phyloP scores from a whole-genome alignment of 371 early-diverging fungal genomes.

The Rhizopus delemar region DNA sequence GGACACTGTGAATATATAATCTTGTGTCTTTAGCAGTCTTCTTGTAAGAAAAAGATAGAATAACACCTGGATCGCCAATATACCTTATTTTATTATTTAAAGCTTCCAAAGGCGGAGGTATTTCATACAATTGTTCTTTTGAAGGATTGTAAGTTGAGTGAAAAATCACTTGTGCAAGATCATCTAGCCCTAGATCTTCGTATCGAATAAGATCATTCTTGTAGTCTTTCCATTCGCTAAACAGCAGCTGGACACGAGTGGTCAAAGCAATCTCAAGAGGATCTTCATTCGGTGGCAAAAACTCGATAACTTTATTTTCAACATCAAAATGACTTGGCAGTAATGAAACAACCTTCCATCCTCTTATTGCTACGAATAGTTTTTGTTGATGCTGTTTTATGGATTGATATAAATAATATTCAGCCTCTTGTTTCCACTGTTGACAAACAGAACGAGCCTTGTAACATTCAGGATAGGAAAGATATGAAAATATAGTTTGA shows the following conservation, averaged over 20 bases:
- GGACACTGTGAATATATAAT: conserved; percentile 1
- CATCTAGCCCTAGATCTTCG: not conserved
- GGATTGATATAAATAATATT: conserved; percentile 23
- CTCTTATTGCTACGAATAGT: conserved; percentile 21
- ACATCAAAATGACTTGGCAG: conserved; percentile 15
- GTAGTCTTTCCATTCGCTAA: conserved; percentile 22
- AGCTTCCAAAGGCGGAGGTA: conserved; percentile 9
- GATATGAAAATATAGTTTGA: conserved; percentile 23
- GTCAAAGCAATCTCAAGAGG: not conserved
- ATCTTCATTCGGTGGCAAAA: conserved; percentile 15
- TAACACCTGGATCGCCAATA: conserved; percentile 36
- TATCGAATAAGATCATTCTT: not conserved
- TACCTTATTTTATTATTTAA: conserved; percentile 11
- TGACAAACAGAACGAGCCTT: conserved; percentile 28
- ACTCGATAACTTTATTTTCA: conserved; percentile 32
- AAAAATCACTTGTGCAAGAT: conserved; percentile 27
- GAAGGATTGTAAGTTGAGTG: conserved; percentile 38
- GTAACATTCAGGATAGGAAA: conserved; percentile 30
- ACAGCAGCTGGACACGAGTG: conserved; percentile 21
- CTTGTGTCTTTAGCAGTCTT: not conserved
- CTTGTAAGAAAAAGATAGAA: conserved; percentile 21
- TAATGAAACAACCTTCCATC: conserved; percentile 16
- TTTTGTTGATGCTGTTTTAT: conserved; percentile 10
- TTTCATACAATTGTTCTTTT: conserved; percentile 25
- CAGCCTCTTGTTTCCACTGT: conserved; percentile 22